These are phyloP conservation scores for Cyclospora cayetanensis DNA, from an alignment of 169 alveolate genomes.

Conservation along the genomic window DNA sequence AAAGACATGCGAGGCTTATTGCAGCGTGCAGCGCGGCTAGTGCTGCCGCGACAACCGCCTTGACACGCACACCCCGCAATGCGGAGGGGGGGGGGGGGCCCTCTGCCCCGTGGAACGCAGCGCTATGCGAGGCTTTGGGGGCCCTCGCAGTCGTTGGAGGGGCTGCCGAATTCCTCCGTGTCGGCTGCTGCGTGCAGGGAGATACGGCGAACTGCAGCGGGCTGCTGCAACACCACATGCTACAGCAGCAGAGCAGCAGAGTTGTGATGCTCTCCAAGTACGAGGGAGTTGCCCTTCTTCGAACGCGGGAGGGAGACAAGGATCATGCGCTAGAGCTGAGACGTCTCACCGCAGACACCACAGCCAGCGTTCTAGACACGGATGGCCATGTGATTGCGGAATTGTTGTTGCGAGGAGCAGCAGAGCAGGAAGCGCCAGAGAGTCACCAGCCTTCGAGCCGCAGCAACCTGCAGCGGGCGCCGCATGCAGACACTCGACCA, in stretches of 20 bases:
- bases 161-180: conserved; percentile 61
- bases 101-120: conserved; percentile 9
- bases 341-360: not conserved
- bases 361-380: not conserved
- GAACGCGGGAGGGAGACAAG: not conserved
- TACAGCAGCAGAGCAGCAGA: conserved; percentile 33
- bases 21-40: conserved; percentile 14
- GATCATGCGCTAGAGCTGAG: conserved; percentile 20
- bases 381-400: conserved; percentile 39
- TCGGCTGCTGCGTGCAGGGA: conserved; percentile 33
- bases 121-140: conserved; percentile 56
- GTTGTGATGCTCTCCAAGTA: conserved; percentile 10
- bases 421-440: not conserved
- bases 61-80: not conserved
- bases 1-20: not conserved
- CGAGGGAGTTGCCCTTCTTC: conserved; percentile 51
- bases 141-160: conserved; percentile 69
- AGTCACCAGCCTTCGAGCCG: conserved; percentile 45
- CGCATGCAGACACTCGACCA: not conserved
- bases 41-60: not conserved
- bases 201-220: conserved; percentile 17
- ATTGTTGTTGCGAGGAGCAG: conserved; percentile 27
- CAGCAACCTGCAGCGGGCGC: conserved; percentile 32
- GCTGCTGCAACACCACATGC: not conserved
- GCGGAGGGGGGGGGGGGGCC: not conserved